Percentiles rank a stretch among this genome's conserved stretches.
These are phyloP conservation scores for Noccaea bulbosa DNA, from an alignment of 345 rosid species.

Conservation along the genomic window DNA sequence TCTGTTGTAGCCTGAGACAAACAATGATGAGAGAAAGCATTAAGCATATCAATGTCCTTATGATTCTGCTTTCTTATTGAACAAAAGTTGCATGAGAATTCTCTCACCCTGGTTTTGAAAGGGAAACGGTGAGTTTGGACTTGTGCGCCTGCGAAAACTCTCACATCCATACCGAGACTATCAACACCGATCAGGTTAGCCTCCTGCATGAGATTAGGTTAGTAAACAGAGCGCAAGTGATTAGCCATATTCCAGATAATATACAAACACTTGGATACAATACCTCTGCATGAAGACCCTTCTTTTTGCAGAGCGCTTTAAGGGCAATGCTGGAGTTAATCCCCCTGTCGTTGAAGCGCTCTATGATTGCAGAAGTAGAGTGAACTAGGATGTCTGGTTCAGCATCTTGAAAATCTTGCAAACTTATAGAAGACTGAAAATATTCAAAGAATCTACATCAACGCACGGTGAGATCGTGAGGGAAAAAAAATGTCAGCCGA, in stretches of 20 bases:
- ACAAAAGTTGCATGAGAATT: not conserved
- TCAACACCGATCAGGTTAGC: constrained; percentile 83
- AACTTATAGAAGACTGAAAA: constrained; percentile 63
- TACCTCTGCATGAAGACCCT: constrained; percentile 84
- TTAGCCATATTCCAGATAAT: not conserved
- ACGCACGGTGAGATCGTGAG: constrained; percentile 11
- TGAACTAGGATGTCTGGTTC: constrained; percentile 83
- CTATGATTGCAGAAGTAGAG: constrained; percentile 69
- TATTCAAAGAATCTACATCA: constrained; percentile 41
- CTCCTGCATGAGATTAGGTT: constrained; percentile 47
- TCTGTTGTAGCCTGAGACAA: constrained; percentile 67
- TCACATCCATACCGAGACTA: constrained; percentile 92
- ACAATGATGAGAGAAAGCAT: constrained; percentile 22
- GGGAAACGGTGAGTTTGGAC: constrained; percentile 91
- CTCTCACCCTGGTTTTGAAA: constrained; percentile 72
- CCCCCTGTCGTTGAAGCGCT: constrained; percentile 67
- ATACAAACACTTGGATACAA: constrained; percentile 13
- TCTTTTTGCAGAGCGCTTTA: constrained; percentile 90
- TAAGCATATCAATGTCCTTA: constrained; percentile 11
- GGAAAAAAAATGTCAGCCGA: not conserved
- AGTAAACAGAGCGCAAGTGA: not conserved
- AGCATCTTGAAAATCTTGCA: constrained; percentile 90
- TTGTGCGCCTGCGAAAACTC: constrained; percentile 69
- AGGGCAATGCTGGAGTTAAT: constrained; percentile 64
- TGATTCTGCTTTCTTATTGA: constrained; percentile 1